These are phyloP conservation scores for Exophiala bonariae DNA, from an alignment of 2,329 filamentous ascomycete genomes.

Conservation along the genomic window DNA sequence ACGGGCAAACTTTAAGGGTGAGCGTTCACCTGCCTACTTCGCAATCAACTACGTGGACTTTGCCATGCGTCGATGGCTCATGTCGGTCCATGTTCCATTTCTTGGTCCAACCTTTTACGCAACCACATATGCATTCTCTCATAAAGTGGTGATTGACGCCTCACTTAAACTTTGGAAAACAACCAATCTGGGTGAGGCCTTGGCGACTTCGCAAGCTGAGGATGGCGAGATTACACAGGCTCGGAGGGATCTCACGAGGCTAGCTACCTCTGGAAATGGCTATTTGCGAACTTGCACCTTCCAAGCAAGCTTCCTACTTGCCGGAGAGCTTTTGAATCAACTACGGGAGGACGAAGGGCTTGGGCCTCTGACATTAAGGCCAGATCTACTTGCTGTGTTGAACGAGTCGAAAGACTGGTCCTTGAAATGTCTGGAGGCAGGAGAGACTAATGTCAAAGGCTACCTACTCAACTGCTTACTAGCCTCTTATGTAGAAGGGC, in stretches of 20 bases:
- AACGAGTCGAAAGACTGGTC: conserved; percentile 26
- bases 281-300: conserved; percentile 42
- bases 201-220: conserved; percentile 42
- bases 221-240: conserved; percentile 25
- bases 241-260: conserved; percentile 33
- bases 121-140: conserved; percentile 38
- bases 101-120: conserved; percentile 32
- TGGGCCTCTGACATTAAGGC: conserved; percentile 15
- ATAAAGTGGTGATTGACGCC: conserved; percentile 46
- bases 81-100: conserved; percentile 34
- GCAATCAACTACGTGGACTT: conserved; percentile 29
- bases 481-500: conserved; percentile 43
- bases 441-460: conserved; percentile 35
- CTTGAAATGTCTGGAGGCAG: conserved; percentile 27
- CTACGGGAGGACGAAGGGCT: conserved; percentile 22
- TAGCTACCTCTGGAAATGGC: conserved; percentile 36
- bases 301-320: conserved; percentile 42
- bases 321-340: conserved; percentile 13
- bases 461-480: conserved; percentile 44
- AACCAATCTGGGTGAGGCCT: conserved; percentile 25
- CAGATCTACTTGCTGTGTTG: conserved; percentile 37
- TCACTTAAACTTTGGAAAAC: conserved; percentile 38
- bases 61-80: conserved; percentile 31
- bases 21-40: conserved; percentile 25
- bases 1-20: conserved; percentile 19